Conservation (phyloP, 805 yeast species). For the Saccharomycopsis guyanensis region DNA sequence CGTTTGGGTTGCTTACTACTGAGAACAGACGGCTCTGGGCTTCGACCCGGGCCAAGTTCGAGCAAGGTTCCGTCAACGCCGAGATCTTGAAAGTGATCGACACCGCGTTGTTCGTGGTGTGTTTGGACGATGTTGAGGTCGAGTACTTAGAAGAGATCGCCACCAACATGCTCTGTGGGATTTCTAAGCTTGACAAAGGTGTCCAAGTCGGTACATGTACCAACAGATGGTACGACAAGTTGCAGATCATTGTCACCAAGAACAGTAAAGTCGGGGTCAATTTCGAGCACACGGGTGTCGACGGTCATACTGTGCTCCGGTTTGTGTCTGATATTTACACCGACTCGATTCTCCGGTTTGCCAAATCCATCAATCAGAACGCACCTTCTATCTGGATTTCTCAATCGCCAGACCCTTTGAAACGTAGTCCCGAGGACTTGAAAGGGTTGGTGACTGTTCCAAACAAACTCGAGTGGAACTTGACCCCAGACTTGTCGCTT, state of each 20-base stretch:
- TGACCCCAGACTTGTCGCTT: constrained; percentile 68
- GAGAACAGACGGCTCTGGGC: constrained; percentile 91
- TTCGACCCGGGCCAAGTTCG: constrained; percentile 43
- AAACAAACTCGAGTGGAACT: constrained; percentile 81
- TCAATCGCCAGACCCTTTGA: constrained; percentile 39
- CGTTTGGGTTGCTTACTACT: constrained; percentile 85
- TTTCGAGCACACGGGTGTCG: constrained; percentile 92
- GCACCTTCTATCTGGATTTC: constrained; percentile 30
- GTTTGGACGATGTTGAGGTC: constrained; percentile 71
- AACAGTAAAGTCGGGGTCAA: constrained; percentile 91
- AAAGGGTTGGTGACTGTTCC: constrained; percentile 60
- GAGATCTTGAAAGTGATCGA: constrained; percentile 73
- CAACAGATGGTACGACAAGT: constrained; percentile 90
- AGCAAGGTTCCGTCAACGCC: constrained; percentile 42
- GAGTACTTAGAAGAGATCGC: constrained; percentile 56
- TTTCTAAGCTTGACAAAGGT: constrained; percentile 70
- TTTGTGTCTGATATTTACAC: constrained; percentile 88
- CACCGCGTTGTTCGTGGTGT: constrained; percentile 72
- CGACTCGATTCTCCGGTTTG: constrained; percentile 82
- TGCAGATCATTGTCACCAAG: constrained; percentile 78
- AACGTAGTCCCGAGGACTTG: constrained; percentile 35
- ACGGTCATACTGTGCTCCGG: constrained; percentile 87
- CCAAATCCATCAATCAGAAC: constrained; percentile 69
- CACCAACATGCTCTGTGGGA: constrained; percentile 83
- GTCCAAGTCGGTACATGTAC: constrained; percentile 92